phyloP scores from a whole-genome alignment of 2,329 filamentous ascomycete genomes.

The Ophiostoma sp. region DNA sequence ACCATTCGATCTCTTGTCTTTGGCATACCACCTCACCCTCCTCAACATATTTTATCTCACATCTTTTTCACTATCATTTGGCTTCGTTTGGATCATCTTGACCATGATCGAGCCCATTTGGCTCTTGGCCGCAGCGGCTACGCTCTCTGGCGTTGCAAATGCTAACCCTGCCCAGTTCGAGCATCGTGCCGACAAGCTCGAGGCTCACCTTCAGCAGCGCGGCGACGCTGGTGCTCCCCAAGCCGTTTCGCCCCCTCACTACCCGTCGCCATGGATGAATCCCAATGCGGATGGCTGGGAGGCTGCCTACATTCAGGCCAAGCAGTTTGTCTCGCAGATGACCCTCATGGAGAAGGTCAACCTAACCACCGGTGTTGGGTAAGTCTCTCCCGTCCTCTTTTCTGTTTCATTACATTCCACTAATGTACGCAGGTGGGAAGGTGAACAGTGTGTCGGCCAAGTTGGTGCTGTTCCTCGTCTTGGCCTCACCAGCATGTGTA shows the following conservation, averaged over 20 bases:
- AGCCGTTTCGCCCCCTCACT: slow-evolving; percentile 60
- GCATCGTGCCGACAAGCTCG: background rate
- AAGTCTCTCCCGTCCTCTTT: slow-evolving; percentile 37
- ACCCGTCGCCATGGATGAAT: slow-evolving; percentile 86
- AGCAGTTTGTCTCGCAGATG: slow-evolving; percentile 76
- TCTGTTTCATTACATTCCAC: background rate
- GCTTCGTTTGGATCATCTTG: background rate
- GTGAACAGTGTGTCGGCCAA: slow-evolving; percentile 77
- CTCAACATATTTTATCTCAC: background rate
- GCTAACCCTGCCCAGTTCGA: slow-evolving; percentile 29
- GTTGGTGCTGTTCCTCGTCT: slow-evolving; percentile 68
- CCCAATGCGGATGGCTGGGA: slow-evolving; percentile 71
- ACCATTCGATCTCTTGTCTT: background rate
- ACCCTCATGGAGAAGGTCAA: slow-evolving; percentile 92
- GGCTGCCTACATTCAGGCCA: slow-evolving; percentile 72
- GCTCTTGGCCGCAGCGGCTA: slow-evolving; percentile 6
- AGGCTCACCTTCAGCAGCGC: slow-evolving; percentile 31
- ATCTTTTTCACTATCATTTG: background rate
- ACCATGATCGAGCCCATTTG: slow-evolving; percentile 15
- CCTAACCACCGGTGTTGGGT: slow-evolving; percentile 87
- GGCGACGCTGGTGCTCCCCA: slow-evolving; percentile 29
- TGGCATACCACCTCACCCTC: background rate
- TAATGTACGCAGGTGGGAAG: slow-evolving; percentile 54
- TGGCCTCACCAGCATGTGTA: slow-evolving; percentile 71
- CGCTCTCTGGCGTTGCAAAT: slow-evolving; percentile 15